Percentiles rank a stretch among this genome's conserved stretches.
phyloP scores from a whole-genome alignment of 2,329 filamentous ascomycete genomes.

The Rhynchosporium secalis region DNA sequence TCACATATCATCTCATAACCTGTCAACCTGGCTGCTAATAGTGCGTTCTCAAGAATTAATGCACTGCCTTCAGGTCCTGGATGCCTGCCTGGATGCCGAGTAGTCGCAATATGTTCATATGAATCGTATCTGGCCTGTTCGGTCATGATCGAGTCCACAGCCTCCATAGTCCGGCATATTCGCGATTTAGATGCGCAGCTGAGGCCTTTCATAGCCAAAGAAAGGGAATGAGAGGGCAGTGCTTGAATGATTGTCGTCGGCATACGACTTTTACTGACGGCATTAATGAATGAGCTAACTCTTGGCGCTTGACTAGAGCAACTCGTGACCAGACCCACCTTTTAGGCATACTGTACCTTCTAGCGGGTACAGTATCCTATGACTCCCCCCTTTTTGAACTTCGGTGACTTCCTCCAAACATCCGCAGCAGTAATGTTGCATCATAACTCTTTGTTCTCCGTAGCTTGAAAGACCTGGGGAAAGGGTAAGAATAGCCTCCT shows the following conservation, averaged over 20 bases:
- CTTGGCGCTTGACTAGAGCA: neutral
- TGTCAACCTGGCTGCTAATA: constrained; percentile 3
- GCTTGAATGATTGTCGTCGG: neutral
- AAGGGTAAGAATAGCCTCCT: neutral
- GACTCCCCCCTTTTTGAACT: neutral
- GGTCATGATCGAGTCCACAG: too few relatives aligned
- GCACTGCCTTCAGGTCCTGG: neutral
- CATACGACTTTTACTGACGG: neutral
- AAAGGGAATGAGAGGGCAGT: too few relatives aligned
- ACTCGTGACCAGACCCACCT: neutral
- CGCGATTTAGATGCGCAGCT: neutral
- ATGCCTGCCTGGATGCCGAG: neutral
- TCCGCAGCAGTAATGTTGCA: neutral
- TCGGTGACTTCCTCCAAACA: neutral
- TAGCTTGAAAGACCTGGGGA: too few relatives aligned
- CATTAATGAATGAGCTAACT: too few relatives aligned
- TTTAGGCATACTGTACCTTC: neutral
- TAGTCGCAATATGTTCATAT: neutral
- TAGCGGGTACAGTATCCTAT: neutral
- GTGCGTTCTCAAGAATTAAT: constrained; percentile 2
- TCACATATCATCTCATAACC: neutral
- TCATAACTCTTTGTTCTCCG: neutral
- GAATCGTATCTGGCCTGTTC: neutral
- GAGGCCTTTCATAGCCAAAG: neutral
- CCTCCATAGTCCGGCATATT: neutral